A percentile compares a stretch with the other conserved stretches of the same genome.
phyloP scores from a whole-genome alignment of 768 basidiomycete genomes.

The Hirschioporus abietinus region DNA sequence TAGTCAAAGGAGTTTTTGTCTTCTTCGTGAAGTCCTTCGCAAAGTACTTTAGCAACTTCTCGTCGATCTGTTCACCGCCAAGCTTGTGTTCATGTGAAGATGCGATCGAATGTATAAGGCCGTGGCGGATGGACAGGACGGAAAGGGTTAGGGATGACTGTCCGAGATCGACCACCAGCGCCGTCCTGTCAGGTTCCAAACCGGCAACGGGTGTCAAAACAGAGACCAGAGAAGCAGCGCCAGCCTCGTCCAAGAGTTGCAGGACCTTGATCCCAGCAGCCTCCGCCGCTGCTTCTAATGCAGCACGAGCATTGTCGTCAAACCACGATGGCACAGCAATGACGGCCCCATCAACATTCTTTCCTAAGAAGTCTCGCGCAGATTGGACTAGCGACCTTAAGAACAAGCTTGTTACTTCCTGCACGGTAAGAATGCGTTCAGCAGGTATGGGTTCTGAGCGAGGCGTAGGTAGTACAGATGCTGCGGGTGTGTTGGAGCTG shows the following conservation, averaged over 20 bases:
- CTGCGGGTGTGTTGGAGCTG: constrained; percentile 52
- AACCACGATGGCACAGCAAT: constrained; percentile 80
- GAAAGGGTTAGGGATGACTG: constrained; percentile 64
- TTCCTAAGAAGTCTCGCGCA: constrained; percentile 88
- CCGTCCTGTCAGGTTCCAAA: constrained; percentile 58
- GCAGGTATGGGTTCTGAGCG: constrained; percentile 63
- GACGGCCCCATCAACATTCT: constrained; percentile 72
- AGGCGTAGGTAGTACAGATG: constrained; percentile 65
- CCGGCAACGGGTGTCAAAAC: constrained; percentile 46
- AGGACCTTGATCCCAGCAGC: constrained; percentile 81
- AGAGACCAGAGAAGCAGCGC: constrained; percentile 51
- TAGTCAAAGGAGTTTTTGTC: constrained; percentile 67
- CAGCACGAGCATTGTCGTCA: constrained; percentile 57
- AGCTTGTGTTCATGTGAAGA: constrained; percentile 31
- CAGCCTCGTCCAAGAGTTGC: constrained; percentile 85
- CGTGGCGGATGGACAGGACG: constrained; percentile 68
- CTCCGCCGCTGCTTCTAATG: constrained; percentile 66
- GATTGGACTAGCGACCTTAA: constrained; percentile 78
- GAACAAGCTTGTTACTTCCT: constrained; percentile 83
- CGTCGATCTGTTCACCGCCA: constrained; percentile 72
- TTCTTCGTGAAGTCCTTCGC: constrained; percentile 97
- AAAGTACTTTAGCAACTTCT: constrained; percentile 84
- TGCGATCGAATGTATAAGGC: constrained; percentile 63
- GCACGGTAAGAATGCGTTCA: constrained; percentile 71
- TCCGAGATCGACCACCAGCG: constrained; percentile 79